These are phyloP conservation scores for Populus davidiana DNA, from an alignment of 345 rosid species.

Conservation along the genomic window DNA sequence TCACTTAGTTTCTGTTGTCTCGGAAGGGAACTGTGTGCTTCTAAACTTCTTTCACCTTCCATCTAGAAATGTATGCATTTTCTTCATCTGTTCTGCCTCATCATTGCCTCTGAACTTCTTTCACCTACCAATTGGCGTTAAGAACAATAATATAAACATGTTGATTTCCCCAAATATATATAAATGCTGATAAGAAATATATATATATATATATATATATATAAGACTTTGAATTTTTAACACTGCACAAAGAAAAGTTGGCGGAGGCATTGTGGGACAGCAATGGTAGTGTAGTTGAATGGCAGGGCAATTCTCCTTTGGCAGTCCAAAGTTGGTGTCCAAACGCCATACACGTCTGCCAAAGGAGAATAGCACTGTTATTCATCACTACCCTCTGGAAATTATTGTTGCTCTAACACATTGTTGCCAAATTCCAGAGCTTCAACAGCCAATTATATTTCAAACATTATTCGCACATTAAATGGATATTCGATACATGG, in stretches of 20 bases:
- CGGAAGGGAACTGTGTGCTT: background rate
- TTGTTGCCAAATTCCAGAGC: background rate
- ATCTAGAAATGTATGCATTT: background rate
- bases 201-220: no score
- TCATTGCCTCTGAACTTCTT: background rate
- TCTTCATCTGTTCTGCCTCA: background rate
- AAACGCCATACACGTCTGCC: slow-evolving; percentile 21
- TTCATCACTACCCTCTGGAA: slow-evolving; percentile 26
- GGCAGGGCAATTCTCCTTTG: slow-evolving; percentile 68
- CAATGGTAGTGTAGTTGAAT: slow-evolving; percentile 26
- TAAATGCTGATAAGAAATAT: no score
- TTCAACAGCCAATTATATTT: slow-evolving; percentile 4
- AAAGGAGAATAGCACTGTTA: slow-evolving; percentile 41
- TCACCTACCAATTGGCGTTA: background rate
- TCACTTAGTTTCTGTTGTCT: no score
- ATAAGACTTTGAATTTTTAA: background rate
- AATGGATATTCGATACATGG: slow-evolving; percentile 30
- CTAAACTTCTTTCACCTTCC: background rate
- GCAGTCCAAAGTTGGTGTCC: slow-evolving; percentile 30
- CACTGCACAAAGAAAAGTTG: background rate
- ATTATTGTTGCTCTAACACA: background rate
- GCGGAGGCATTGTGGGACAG: background rate
- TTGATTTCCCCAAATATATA: no score
- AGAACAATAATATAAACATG: no score
- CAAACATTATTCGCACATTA: slow-evolving; percentile 31